These are phyloP conservation scores for Chimonanthus praecox DNA, from an alignment of 164 flowering plant genomes.

Conservation along the genomic window DNA sequence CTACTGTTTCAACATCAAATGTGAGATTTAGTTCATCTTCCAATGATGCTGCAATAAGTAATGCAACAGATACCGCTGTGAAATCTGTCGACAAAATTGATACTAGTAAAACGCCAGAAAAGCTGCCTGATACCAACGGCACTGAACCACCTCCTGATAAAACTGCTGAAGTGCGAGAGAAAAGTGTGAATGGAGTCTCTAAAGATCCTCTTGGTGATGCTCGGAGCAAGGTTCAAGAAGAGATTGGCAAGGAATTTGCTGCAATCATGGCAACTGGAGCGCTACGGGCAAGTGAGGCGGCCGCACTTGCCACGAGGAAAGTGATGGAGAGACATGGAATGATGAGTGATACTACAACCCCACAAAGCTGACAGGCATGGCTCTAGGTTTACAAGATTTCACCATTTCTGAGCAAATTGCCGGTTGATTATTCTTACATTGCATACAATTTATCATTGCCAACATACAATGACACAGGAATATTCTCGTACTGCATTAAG, in stretches of 20 bases:
- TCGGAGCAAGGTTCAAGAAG: slow-evolving; percentile 76
- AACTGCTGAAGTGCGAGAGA: slow-evolving; percentile 18
- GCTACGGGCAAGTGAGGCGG: slow-evolving; percentile 91
- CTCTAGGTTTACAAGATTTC: neutral
- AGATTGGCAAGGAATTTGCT: slow-evolving; percentile 72
- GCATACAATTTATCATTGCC: neutral
- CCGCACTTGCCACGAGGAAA: slow-evolving; percentile 77
- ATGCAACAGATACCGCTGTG: neutral
- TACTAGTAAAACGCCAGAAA: neutral
- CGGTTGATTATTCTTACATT: neutral
- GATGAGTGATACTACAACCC: slow-evolving; percentile 23
- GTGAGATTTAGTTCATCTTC: neutral
- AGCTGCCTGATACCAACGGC: neutral
- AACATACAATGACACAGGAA: neutral
- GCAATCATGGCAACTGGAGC: slow-evolving; percentile 86
- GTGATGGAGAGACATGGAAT: slow-evolving; percentile 87
- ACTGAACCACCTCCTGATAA: slow-evolving; percentile 19
- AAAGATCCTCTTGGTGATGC: slow-evolving; percentile 73
- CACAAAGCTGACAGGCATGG: slow-evolving; percentile 24
- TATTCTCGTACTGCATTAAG: too few relatives aligned
- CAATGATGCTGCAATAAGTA: neutral
- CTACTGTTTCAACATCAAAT: neutral
- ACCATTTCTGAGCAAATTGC: neutral
- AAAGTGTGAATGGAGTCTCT: slow-evolving; percentile 10
- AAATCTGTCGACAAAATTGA: neutral